Percentiles rank a stretch among this genome's conserved stretches.
phyloP scores from a whole-genome alignment of 2,329 filamentous ascomycete species.

The Aureobasidium mangrovei region DNA sequence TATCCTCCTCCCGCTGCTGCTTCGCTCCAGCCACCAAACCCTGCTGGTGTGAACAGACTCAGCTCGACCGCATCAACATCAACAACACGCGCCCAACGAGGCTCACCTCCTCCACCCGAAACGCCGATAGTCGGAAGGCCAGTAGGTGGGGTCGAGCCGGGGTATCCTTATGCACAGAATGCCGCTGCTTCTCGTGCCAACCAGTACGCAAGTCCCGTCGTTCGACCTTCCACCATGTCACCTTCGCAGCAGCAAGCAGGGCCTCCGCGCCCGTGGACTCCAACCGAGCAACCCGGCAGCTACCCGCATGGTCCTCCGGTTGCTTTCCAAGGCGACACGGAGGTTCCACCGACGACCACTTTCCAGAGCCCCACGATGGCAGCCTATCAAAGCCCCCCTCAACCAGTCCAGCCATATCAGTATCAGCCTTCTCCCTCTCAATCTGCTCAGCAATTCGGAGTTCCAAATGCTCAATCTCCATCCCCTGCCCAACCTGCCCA shows the following conservation, averaged over 20 bases:
- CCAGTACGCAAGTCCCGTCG: slow-evolving; percentile 52
- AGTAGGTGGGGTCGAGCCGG: slow-evolving; percentile 54
- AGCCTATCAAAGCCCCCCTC: slow-evolving; percentile 33
- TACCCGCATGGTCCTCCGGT: slow-evolving; percentile 84
- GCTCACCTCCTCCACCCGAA: slow-evolving; percentile 89
- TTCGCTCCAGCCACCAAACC: slow-evolving; percentile 43
- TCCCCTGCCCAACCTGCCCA: slow-evolving; percentile 3
- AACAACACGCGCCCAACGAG: slow-evolving; percentile 82
- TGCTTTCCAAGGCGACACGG: slow-evolving; percentile 78
- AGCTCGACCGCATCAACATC: slow-evolving; percentile 85
- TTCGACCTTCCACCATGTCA: slow-evolving; percentile 36
- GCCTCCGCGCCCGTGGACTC: slow-evolving; percentile 73
- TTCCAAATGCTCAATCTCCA: neutral
- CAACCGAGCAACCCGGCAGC: slow-evolving; percentile 79
- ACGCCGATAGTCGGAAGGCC: slow-evolving; percentile 76
- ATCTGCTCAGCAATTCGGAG: slow-evolving; percentile 35
- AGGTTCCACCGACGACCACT: slow-evolving; percentile 41
- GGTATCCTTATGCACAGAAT: slow-evolving; percentile 75
- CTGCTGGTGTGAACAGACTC: slow-evolving; percentile 50
- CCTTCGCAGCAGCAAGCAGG: slow-evolving; percentile 31
- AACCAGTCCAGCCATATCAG: slow-evolving; percentile 20
- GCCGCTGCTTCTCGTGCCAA: slow-evolving; percentile 72
- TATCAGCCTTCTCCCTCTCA: neutral
- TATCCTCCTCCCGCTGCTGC: slow-evolving; percentile 45
- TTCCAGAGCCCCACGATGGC: slow-evolving; percentile 15